Conservation (phyloP, 805 yeast genomes). For the Scheffersomyces ergatensis region DNA sequence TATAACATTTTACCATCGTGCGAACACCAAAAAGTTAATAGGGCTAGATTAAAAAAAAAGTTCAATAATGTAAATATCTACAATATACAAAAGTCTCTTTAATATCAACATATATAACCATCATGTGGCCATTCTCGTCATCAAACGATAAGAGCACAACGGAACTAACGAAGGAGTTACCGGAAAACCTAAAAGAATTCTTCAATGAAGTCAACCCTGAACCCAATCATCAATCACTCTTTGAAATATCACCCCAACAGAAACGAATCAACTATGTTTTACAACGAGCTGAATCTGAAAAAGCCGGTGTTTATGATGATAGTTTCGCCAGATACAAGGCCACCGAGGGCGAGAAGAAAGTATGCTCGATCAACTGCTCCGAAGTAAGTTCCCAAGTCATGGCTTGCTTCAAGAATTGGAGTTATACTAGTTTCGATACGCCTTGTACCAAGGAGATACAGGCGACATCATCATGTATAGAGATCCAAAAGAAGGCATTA, state of each 20-base stretch:
- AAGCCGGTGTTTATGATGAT: conserved; percentile 15
- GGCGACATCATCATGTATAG: conserved; percentile 26
- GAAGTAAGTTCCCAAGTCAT: conserved; percentile 36
- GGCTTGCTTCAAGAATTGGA: conserved; percentile 34
- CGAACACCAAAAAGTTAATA: background rate
- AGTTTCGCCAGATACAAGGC: conserved; percentile 31
- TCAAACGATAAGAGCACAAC: conserved; percentile 17
- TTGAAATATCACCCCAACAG: conserved; percentile 25
- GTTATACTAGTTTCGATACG: conserved; percentile 18
- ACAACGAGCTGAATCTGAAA: conserved; percentile 9
- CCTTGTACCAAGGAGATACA: conserved; percentile 30
- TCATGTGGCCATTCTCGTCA: conserved; percentile 31
- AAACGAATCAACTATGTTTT: conserved; percentile 24
- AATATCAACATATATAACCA: background rate
- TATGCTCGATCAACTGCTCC: conserved; percentile 35
- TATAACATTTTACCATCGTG: background rate
- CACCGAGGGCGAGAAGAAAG: conserved; percentile 20
- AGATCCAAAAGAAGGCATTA: conserved; percentile 34
- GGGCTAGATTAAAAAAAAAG: too few species aligned
- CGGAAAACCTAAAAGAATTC: conserved; percentile 29
- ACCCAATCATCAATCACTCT: conserved; percentile 15
- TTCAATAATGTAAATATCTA: too few species aligned
- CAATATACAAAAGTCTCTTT: too few species aligned
- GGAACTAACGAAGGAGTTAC: conserved; percentile 31
- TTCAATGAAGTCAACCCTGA: conserved; percentile 30